Evolutionary conservation across 192 early-diverging fungal genomes (phyloP), one percentile per base, ranked within the genome.

Genomic region (Chytriomyces sp.): DNA sequence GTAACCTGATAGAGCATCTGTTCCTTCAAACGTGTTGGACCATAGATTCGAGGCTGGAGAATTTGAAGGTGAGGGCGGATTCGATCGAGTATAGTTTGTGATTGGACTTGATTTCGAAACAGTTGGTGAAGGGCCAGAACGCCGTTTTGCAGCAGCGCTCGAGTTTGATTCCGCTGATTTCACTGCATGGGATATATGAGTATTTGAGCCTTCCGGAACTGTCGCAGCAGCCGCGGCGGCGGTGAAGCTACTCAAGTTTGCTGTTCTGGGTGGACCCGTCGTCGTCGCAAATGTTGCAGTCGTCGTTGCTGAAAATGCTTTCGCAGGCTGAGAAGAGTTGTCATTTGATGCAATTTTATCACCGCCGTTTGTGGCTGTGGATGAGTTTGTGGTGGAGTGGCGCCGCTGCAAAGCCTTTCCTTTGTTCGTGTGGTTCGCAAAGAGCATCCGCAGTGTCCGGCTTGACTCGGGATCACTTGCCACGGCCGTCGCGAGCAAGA

Each of bases 381-480:
- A 43, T 59, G 70, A 47, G 65, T 64, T 44, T 60, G 50, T 61
- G 43, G 75, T 69, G 44, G 72, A 67, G 28, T 24, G 50, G 50
- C 53, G 77, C 5, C 92, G 80, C 67, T 89, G 85, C 1, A 93
- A 70, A 24, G 92, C 90, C 76, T 90, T 89, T 20, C 86, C 92
- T 71, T 89, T 84, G 11, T 45, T 45, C 11, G 85, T 88, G 81
- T 94, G 93, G 61, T 86, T 91, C 1, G 86, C 81, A 10, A 88
- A 88, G 67, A 93, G 85, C 10, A 94, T 67, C 48, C 86, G 88
- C 2, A 94, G 82, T 1, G 92, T 92, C 66, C 84, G 87, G 6
- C 85, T 77, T 7, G 91, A 91, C 79, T 91, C 90, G 10, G 83
- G 80, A 72, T 92, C 91, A 45, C 83, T 77, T 11, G 90, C 86